phyloP scores from a whole-genome alignment of 805 yeast species.

The Zygotorulaspora florentina region DNA sequence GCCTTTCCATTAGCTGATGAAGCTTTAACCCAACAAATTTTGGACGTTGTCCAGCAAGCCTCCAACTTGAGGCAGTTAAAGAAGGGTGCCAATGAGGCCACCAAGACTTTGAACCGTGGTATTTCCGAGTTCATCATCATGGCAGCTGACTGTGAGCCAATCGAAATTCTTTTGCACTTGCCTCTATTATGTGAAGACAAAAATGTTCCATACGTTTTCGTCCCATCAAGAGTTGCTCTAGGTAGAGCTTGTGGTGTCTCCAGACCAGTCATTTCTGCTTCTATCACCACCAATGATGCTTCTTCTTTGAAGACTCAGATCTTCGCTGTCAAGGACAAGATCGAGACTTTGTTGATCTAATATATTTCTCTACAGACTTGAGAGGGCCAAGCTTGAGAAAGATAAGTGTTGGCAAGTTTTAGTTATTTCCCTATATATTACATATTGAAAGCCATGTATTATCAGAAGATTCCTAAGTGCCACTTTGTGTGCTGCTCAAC shows the following conservation, averaged over 20 bases:
- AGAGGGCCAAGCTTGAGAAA: background rate
- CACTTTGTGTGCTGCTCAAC: too few relatives aligned
- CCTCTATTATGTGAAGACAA: slow-evolving; percentile 98
- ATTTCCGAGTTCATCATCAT: slow-evolving; percentile 97
- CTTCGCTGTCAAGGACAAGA: slow-evolving; percentile 96
- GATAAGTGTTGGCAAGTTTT: too few relatives aligned
- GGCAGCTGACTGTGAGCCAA: slow-evolving; percentile 99
- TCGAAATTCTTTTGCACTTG: slow-evolving; percentile 94
- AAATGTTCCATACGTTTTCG: slow-evolving; percentile 98
- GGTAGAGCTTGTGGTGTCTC: slow-evolving; percentile 99
- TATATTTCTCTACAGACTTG: slow-evolving; percentile 1
- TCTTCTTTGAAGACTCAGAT: slow-evolving; percentile 96
- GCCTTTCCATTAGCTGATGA: slow-evolving; percentile 99
- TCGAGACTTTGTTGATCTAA: slow-evolving; percentile 92
- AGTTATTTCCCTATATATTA: too few relatives aligned
- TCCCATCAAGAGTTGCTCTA: slow-evolving; percentile 95
- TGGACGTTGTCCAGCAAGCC: slow-evolving; percentile 97
- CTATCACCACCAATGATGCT: slow-evolving; percentile 97
- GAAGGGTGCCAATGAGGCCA: slow-evolving; percentile 99
- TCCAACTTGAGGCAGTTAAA: slow-evolving; percentile 96
- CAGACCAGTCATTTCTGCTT: slow-evolving; percentile 98
- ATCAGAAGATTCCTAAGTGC: too few relatives aligned
- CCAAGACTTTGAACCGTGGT: slow-evolving; percentile 99
- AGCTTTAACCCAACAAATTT: slow-evolving; percentile 90
- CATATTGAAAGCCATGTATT: too few relatives aligned